phyloP scores from a whole-genome alignment of 192 early-diverging fungal species.

The Dispira parvispora region DNA sequence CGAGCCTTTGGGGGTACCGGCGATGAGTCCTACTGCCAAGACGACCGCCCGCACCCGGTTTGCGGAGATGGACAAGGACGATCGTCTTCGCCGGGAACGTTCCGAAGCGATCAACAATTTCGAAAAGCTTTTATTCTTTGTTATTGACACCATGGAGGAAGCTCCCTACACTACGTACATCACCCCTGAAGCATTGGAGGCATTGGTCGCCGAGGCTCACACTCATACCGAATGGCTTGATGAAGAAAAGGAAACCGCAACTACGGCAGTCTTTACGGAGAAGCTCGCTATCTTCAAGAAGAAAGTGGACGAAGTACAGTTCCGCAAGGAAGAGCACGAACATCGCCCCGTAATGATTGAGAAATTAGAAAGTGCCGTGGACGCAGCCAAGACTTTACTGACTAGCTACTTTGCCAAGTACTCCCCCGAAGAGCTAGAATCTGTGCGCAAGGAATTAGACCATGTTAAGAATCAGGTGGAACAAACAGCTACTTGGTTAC shows the following conservation, averaged over 20 bases:
- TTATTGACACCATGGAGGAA: slow-evolving; percentile 66
- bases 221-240: slow-evolving; percentile 73
- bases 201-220: slow-evolving; percentile 34
- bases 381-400: slow-evolving; percentile 28
- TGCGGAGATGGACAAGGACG: slow-evolving; percentile 52
- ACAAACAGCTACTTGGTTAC: background rate
- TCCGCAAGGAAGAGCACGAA: slow-evolving; percentile 29
- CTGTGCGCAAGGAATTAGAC: slow-evolving; percentile 7
- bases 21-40: slow-evolving; percentile 19
- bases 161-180: slow-evolving; percentile 49
- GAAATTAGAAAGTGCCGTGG: slow-evolving; percentile 23
- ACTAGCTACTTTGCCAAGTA: slow-evolving; percentile 21
- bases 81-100: slow-evolving; percentile 43
- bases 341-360: slow-evolving; percentile 37
- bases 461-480: background rate
- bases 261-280: slow-evolving; percentile 13
- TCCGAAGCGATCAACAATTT: slow-evolving; percentile 78
- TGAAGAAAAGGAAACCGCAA: slow-evolving; percentile 52
- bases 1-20: slow-evolving; percentile 15
- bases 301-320: slow-evolving; percentile 25
- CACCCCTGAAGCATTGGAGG: slow-evolving; percentile 51
- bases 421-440: slow-evolving; percentile 32
- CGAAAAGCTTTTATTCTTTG: slow-evolving; percentile 78
- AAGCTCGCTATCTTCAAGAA: slow-evolving; percentile 21
- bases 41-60: slow-evolving; percentile 27